Evolutionary conservation across 2,329 filamentous ascomycete species (phyloP), one percentile per base, ranked within the genome.

Genomic region (Sordariomycetes sp.): DNA sequence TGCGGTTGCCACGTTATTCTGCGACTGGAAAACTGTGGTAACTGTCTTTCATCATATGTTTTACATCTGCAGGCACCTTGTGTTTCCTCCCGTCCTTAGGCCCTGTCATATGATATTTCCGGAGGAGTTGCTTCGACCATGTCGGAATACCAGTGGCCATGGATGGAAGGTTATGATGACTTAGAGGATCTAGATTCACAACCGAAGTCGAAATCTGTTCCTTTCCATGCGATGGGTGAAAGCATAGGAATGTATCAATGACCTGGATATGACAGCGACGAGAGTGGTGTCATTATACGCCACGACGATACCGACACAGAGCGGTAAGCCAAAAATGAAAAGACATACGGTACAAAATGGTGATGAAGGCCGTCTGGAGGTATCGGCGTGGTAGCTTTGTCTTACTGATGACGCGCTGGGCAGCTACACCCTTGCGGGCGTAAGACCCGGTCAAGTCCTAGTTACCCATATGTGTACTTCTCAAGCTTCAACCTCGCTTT

Each of bases 301-400:
- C 54, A 89, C 76, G 53, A 87, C 68, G 54, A 88, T 84, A n/a
- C 84, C 84, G 25, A 87, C 79, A 25, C 76, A 77, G 1, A 90
- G 72, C 1, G 84, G 81, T 3, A 85, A 85, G 2, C 86, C 76
- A 36, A 86, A 72, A 48, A 82, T 74, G 55, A 76, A 75, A 84
- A 67, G 59, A 84, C 75, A 58, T 86, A 77, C 87, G 81, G 66
- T 83, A 86, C 69, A 88, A 89, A 6, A 89, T 84, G 0, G 82
- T 84, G 64, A 87, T 88, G 71, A 81, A 89, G 1, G 86, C 86
- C 52, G 76, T 77, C 35, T 85, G 85, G 68, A 90, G 78, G 52
- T 80, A 79, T 13, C 70, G 71, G 4, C 84, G 77, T 0, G 85
- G 85, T 60, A 84, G 80, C 63, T 85, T 74, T 2, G 84, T 77